These are phyloP conservation scores for Geosmithia putterillii DNA, from an alignment of 2,329 filamentous ascomycete genomes.

Conservation along the genomic window DNA sequence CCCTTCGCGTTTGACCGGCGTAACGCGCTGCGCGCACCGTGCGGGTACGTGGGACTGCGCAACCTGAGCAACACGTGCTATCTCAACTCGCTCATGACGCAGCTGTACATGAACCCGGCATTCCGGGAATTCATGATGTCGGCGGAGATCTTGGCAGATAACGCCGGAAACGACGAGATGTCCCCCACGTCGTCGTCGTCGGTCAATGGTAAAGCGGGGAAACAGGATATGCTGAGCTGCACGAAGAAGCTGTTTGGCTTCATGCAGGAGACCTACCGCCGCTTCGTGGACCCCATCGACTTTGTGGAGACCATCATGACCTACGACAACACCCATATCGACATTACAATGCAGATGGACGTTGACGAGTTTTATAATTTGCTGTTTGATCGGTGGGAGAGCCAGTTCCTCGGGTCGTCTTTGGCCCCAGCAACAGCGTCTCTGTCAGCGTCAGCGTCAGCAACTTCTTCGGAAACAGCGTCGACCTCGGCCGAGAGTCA, in stretches of 20 bases:
- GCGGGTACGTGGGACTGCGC: conserved; percentile 77
- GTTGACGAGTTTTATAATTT: conserved; percentile 97
- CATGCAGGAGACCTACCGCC: conserved; percentile 73
- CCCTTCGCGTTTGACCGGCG: conserved; percentile 49
- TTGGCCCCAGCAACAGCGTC: too few species aligned
- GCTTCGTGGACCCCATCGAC: conserved; percentile 58
- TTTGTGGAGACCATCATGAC: conserved; percentile 69
- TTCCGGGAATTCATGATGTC: conserved; percentile 78
- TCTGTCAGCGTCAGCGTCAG: too few species aligned
- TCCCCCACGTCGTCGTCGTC: too few species aligned
- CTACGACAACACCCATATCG: conserved; percentile 71
- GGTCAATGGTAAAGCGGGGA: too few species aligned
- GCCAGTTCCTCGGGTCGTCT: conserved; percentile 55
- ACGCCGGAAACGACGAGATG: too few species aligned
- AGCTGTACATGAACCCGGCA: conserved; percentile 87
- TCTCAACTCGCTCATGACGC: conserved; percentile 85
- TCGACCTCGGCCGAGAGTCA: conserved; percentile 37
- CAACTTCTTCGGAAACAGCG: too few species aligned
- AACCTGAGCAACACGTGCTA: conserved; percentile 97
- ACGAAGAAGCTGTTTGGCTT: conserved; percentile 73
- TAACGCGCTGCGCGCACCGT: conserved; percentile 58
- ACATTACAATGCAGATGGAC: conserved; percentile 89
- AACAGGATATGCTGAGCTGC: conserved; percentile 59
- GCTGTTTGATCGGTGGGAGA: conserved; percentile 83
- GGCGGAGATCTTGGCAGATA: conserved; percentile 38